Percentiles rank a stretch among this genome's conserved stretches.
Conservation (phyloP, 2,329 filamentous ascomycete genomes). For the Paraphaeosphaeria sporulosa region DNA sequence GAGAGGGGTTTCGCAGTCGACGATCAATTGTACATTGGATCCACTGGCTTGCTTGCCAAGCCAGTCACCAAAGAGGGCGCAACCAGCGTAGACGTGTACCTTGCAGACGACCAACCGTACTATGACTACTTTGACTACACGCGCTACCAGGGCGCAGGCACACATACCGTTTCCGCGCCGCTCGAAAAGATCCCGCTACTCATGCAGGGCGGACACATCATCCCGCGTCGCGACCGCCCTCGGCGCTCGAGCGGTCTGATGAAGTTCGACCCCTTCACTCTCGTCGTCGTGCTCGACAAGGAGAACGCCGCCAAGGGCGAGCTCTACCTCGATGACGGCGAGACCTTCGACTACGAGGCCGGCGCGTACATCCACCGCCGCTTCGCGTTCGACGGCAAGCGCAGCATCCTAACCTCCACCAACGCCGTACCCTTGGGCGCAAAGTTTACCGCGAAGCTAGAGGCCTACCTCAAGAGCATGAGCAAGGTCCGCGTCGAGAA, state of each 20-base stretch:
- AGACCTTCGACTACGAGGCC: constrained; percentile 85
- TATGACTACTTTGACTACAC: constrained; percentile 96
- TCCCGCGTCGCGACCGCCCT: constrained; percentile 87
- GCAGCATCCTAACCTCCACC: constrained; percentile 71
- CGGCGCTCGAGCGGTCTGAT: constrained; percentile 86
- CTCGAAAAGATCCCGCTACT: constrained; percentile 87
- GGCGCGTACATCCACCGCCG: constrained; percentile 88
- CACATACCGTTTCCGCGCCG: constrained; percentile 76
- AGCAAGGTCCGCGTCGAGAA: constrained; percentile 80
- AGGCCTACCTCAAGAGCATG: constrained; percentile 82
- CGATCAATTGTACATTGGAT: constrained; percentile 90
- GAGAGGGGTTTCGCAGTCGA: constrained; percentile 89
- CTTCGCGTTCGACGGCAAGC: constrained; percentile 69
- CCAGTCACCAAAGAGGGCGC: constrained; percentile 83
- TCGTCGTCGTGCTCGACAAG: constrained; percentile 77
- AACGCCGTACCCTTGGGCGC: constrained; percentile 39
- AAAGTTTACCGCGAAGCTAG: constrained; percentile 69
- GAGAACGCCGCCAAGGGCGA: constrained; percentile 78
- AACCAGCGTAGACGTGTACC: constrained; percentile 78
- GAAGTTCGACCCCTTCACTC: constrained; percentile 93
- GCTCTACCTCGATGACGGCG: constrained; percentile 91
- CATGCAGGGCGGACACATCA: constrained; percentile 91
- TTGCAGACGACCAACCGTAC: constrained; percentile 88
- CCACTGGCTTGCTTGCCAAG: constrained; percentile 89
- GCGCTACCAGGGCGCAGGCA: constrained; percentile 74